phyloP scores from a whole-genome alignment of 768 basidiomycete genomes.

The Gyrodon lividus region DNA sequence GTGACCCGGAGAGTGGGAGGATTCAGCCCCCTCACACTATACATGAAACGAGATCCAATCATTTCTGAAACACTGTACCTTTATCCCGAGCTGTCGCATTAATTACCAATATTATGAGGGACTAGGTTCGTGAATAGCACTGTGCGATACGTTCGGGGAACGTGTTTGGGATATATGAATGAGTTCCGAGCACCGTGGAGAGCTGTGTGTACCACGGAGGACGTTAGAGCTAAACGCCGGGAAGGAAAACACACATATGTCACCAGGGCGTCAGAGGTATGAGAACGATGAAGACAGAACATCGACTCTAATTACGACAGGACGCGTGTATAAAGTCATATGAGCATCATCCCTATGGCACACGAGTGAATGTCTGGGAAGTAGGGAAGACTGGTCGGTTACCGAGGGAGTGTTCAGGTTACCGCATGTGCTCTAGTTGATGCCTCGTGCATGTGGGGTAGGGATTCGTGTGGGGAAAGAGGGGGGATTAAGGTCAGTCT shows the following conservation, averaged over 20 bases:
- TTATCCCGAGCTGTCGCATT: background rate
- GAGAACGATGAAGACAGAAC: background rate
- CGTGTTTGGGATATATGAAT: slow-evolving; percentile 1
- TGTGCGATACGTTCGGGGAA: background rate
- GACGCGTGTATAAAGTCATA: background rate
- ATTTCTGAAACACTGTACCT: background rate
- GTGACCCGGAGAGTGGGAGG: background rate
- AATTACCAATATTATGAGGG: background rate
- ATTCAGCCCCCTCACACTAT: background rate
- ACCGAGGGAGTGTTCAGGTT: background rate
- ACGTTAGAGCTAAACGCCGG: background rate
- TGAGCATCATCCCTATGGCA: background rate
- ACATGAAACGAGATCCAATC: background rate
- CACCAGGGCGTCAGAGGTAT: background rate
- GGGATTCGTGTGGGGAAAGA: slow-evolving; percentile 22
- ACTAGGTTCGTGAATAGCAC: background rate
- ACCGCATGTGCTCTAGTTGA: background rate
- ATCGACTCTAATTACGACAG: background rate
- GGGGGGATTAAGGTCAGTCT: slow-evolving; percentile 5
- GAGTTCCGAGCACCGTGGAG: slow-evolving; percentile 5
- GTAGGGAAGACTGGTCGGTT: slow-evolving; percentile 2
- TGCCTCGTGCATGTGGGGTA: slow-evolving; percentile 27
- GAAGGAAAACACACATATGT: background rate
- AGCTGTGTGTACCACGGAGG: background rate
- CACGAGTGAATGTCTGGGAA: background rate